Evolutionary conservation across 2,329 filamentous ascomycete species (phyloP), one percentile per base, ranked within the genome.

Genomic region (Fonsecaea multimorphosa): DNA sequence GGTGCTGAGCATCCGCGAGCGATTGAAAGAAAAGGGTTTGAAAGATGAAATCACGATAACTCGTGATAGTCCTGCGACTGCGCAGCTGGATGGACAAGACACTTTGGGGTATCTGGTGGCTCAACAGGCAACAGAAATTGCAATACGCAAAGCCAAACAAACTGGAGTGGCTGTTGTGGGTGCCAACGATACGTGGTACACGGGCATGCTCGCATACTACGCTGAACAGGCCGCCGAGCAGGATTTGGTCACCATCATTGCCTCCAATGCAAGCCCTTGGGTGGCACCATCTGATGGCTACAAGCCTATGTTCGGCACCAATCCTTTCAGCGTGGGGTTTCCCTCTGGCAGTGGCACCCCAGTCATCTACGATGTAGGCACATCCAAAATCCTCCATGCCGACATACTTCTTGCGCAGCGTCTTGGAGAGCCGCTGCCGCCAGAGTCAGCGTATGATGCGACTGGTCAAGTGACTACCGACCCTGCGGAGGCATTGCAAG

Each of bases 121-220:
- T 3, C 46, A 34, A 12, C 19, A 57, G n/a, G 63, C 63, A 7
- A 62, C 63, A 8, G 24, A 53, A 29, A 51, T 61, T 12, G 63
- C 63, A 29, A 60, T 65, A 14, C 51, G 44, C 11, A 61, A 62
- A 46, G 63, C 63, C 6, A 65, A 62, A 36, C 12, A 24, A 3
- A 36, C 40, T 29, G 63, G 66, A 34, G 74, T 71, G 22, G 82
- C 80, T n/a, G 77, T 77, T 68, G 79, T 79, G 3, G 81, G 81
- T 34, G 81, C 80, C 46, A 82, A 74, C 24, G 78, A 78, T 40
- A 80, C 77, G 63, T 78, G 79, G 63, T 65, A 65, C 38, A 57
- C 52, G 9, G 63, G 63, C 12, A 65, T 61, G 22, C 58, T 65
- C 19, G 63, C 63, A 8, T 65, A 65, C 31, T 65, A 61, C 31